Evolutionary conservation across 176 grass and related monocot genomes (phyloP).

Genomic region (Carex myosuroides): DNA sequence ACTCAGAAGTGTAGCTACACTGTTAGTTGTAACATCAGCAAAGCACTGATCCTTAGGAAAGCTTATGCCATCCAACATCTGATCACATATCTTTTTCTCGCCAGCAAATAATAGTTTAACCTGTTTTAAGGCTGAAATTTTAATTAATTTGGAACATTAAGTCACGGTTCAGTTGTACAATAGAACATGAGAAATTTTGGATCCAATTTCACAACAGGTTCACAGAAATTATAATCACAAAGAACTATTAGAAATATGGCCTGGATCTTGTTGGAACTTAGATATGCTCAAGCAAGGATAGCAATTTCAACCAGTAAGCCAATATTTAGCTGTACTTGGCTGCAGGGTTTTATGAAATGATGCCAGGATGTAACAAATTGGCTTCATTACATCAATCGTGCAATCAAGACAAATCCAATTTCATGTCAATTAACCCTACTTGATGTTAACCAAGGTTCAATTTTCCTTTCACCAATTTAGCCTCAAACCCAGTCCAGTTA

Average conservation of each 20-base stretch:
- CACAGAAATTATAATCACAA: neutral
- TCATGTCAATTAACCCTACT: neutral
- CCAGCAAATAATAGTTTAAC: slow-evolving; percentile 78
- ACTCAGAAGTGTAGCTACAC: slow-evolving; percentile 69
- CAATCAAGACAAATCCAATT: neutral
- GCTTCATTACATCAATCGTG: neutral
- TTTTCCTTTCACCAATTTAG: neutral
- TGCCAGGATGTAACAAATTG: neutral
- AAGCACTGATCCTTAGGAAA: slow-evolving; percentile 78
- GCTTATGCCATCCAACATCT: slow-evolving; percentile 67
- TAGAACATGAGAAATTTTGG: neutral
- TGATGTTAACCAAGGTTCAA: neutral
- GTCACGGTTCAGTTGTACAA: neutral
- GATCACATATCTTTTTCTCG: slow-evolving; percentile 82
- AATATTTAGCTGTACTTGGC: neutral
- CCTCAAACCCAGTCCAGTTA: neutral
- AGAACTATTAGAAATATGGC: neutral
- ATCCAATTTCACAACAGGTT: neutral
- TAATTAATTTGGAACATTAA: neutral
- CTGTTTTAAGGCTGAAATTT: slow-evolving; percentile 33
- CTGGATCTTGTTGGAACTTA: neutral
- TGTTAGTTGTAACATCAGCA: slow-evolving; percentile 64
- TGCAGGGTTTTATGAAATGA: neutral
- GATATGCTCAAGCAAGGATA: neutral
- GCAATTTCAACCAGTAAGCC: neutral